Percentiles rank a stretch among this genome's conserved stretches.
These are phyloP conservation scores for Solanum verrucosum DNA, from an alignment of 257 asterid species.

Conservation along the genomic window DNA sequence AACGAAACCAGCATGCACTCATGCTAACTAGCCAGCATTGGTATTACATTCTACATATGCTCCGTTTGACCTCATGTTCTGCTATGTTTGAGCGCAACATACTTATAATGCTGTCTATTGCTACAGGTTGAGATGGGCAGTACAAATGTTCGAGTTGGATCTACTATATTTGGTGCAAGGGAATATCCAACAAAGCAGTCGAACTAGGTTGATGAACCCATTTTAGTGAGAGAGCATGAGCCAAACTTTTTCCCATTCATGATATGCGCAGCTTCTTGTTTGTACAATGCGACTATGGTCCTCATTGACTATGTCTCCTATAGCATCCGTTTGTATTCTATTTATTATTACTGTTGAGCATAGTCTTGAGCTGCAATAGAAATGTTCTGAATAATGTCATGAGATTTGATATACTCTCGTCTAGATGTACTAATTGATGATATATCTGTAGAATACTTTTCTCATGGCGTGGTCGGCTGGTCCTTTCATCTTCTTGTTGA, in stretches of 20 bases:
- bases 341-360: background rate
- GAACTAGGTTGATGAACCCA: background rate
- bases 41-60: background rate
- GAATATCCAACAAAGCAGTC: conserved; percentile 55
- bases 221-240: background rate
- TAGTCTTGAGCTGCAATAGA: background rate
- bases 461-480: background rate
- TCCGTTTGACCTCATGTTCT: background rate
- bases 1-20: background rate
- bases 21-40: background rate
- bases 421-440: background rate
- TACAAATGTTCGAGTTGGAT: conserved; percentile 87
- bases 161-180: conserved; percentile 97
- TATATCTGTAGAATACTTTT: background rate
- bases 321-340: background rate
- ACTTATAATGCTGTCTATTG: background rate
- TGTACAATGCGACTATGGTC: background rate
- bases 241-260: background rate
- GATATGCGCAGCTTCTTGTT: background rate
- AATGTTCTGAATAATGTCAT: background rate
- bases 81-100: background rate
- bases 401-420: background rate
- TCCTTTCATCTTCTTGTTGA: background rate
- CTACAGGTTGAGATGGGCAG: conserved; percentile 96
- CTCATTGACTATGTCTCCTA: background rate